Evolutionary conservation across 78 protist species (phyloP).

Genomic region (Pelomyxa schiedti): DNA sequence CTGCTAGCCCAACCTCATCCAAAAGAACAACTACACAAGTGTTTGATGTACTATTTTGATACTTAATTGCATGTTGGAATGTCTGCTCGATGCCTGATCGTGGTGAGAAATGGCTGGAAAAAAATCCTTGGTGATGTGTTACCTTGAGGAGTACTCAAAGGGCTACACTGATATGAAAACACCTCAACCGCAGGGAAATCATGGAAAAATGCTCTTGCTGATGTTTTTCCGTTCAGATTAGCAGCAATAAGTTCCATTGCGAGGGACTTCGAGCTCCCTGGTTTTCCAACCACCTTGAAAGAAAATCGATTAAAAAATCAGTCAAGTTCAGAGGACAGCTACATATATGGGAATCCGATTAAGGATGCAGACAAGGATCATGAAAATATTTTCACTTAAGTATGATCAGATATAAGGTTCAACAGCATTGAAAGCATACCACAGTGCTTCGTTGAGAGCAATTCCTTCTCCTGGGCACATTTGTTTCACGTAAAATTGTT

Average conservation of each 20-base stretch:
- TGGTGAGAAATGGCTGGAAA: too few species aligned
- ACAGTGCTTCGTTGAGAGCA: slow-evolving; percentile 45
- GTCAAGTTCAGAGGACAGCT: not conserved
- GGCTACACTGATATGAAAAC: slow-evolving; percentile 45
- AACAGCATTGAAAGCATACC: too few species aligned
- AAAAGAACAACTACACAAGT: slow-evolving; percentile 26
- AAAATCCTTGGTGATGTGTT: too few species aligned
- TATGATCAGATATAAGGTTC: too few species aligned
- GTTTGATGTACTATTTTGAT: too few species aligned
- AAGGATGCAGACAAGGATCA: slow-evolving; percentile 35
- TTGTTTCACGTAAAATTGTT: not conserved
- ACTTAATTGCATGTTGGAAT: too few species aligned
- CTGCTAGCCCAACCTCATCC: slow-evolving; percentile 63
- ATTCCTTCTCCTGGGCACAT: slow-evolving; percentile 9
- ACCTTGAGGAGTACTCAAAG: slow-evolving; percentile 18
- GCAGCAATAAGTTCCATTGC: slow-evolving; percentile 12
- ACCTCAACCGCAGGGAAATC: slow-evolving; percentile 6
- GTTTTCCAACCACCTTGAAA: slow-evolving; percentile 44
- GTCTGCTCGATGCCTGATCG: too few species aligned
- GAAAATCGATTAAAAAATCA: too few species aligned
- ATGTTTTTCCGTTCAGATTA: slow-evolving; percentile 15
- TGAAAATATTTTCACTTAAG: slow-evolving; percentile 59
- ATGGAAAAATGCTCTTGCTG: slow-evolving; percentile 2
- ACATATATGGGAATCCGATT: slow-evolving; percentile 28
- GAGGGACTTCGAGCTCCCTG: slow-evolving; percentile 53